Conservation (phyloP, 257 asterid species). For the Solanum pinnatisectum region DNA sequence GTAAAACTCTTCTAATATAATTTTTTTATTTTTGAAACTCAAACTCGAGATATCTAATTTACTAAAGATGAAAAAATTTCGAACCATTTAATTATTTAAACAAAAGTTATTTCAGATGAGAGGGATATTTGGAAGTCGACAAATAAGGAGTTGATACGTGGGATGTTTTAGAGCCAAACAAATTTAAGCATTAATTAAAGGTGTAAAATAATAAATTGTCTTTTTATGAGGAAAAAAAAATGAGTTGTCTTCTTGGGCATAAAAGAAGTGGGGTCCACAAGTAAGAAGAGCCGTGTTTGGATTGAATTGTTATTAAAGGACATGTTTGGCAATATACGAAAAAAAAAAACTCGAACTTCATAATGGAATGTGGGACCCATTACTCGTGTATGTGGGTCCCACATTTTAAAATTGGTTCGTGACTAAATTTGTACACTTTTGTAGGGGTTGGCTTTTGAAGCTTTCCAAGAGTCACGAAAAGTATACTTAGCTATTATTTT, state of each 20-base stretch:
- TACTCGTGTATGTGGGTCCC: neutral
- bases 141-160: neutral
- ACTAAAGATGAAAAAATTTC: neutral
- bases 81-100: neutral
- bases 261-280: neutral
- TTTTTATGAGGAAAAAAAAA: neutral
- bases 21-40: too few species aligned
- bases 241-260: neutral
- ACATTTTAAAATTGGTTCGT: neutral
- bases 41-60: neutral
- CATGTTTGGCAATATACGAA: neutral
- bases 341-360: neutral
- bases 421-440: neutral
- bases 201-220: neutral
- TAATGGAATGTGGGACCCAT: neutral
- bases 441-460: neutral
- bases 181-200: neutral
- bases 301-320: neutral
- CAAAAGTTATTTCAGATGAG: neutral
- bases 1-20: neutral
- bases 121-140: neutral
- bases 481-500: too few species aligned
- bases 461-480: neutral
- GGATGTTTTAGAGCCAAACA: neutral
- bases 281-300: neutral